Conservation (phyloP, 176 grass and related monocot species). For the Tillandsia fasciculata region DNA sequence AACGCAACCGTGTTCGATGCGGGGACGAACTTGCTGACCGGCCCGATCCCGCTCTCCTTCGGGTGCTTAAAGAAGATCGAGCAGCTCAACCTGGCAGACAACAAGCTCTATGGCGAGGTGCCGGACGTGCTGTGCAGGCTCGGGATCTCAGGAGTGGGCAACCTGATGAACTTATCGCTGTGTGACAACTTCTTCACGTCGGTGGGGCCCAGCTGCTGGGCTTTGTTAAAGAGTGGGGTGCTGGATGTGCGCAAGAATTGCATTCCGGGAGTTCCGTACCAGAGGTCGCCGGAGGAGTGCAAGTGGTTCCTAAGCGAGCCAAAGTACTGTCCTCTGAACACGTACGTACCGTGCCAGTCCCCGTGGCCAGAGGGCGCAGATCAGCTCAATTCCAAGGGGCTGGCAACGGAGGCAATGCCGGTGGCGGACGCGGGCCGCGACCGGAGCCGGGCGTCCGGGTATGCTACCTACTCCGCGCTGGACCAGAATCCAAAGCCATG, state of each 20-base stretch:
- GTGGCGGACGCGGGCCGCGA: slow-evolving; percentile 11
- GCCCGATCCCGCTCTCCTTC: slow-evolving; percentile 68
- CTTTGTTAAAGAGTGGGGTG: slow-evolving; percentile 28
- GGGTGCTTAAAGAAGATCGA: slow-evolving; percentile 63
- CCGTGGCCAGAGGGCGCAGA: neutral
- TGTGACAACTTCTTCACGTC: slow-evolving; percentile 83
- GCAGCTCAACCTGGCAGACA: slow-evolving; percentile 71
- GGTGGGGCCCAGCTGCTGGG: slow-evolving; percentile 48
- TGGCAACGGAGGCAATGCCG: neutral
- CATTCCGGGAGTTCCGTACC: slow-evolving; percentile 47
- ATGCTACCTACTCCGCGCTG: slow-evolving; percentile 34
- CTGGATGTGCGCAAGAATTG: slow-evolving; percentile 76
- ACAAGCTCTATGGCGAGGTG: slow-evolving; percentile 72
- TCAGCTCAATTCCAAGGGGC: neutral
- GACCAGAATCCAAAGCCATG: neutral
- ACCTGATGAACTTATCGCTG: slow-evolving; percentile 63
- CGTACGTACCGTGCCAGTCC: slow-evolving; percentile 31
- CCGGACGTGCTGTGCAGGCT: slow-evolving; percentile 65
- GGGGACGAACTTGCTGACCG: slow-evolving; percentile 60
- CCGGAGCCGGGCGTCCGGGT: slow-evolving; percentile 13
- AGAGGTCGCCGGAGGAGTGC: slow-evolving; percentile 71
- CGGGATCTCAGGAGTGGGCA: slow-evolving; percentile 10
- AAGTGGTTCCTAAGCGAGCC: slow-evolving; percentile 29
- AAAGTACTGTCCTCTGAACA: slow-evolving; percentile 41
- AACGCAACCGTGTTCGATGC: slow-evolving; percentile 92